Percentiles rank a stretch among this genome's conserved stretches.
Evolutionary conservation across 805 yeast genomes (phyloP).

Genomic region (Clavispora asparagi): DNA sequence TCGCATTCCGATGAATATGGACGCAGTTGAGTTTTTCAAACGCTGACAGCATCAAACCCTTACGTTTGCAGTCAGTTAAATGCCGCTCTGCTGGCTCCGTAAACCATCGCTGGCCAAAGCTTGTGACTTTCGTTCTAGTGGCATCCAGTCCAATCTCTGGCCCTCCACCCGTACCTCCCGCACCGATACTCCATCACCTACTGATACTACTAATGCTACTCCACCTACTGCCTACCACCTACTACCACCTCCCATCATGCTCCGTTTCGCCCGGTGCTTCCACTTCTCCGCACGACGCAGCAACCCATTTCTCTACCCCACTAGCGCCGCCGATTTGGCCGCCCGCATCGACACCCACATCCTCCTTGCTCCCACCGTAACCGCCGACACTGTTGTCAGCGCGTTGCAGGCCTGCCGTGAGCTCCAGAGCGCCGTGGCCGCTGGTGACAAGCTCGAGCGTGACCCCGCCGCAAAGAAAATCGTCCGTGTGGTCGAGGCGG

Average conservation of each 20-base stretch:
- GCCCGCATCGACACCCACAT: constrained; percentile 6
- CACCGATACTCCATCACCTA: background rate
- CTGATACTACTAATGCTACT: background rate
- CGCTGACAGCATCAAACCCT: no score
- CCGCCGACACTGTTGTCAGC: constrained; percentile 6
- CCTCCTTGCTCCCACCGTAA: background rate
- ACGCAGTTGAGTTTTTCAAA: no score
- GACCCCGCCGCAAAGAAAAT: constrained; percentile 19
- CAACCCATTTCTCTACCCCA: constrained; percentile 10
- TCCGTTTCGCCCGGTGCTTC: background rate
- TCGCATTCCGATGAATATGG: no score
- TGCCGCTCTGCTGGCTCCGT: no score
- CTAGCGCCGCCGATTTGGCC: constrained; percentile 8
- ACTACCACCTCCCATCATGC: background rate
- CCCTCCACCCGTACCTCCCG: background rate
- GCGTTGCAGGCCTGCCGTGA: constrained; percentile 22
- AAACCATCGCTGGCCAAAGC: no score
- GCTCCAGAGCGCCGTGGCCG: constrained; percentile 14
- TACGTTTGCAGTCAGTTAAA: no score
- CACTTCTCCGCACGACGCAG: background rate
- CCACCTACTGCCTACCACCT: background rate
- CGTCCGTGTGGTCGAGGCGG: constrained; percentile 15
- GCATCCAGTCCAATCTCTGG: no score
- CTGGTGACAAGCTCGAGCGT: constrained; percentile 20
- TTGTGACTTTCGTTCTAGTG: no score